Evolutionary conservation across 2,329 filamentous ascomycete species (phyloP), one percentile per base, ranked within the genome.

Genomic region (Pseudohalonectria lignicola): DNA sequence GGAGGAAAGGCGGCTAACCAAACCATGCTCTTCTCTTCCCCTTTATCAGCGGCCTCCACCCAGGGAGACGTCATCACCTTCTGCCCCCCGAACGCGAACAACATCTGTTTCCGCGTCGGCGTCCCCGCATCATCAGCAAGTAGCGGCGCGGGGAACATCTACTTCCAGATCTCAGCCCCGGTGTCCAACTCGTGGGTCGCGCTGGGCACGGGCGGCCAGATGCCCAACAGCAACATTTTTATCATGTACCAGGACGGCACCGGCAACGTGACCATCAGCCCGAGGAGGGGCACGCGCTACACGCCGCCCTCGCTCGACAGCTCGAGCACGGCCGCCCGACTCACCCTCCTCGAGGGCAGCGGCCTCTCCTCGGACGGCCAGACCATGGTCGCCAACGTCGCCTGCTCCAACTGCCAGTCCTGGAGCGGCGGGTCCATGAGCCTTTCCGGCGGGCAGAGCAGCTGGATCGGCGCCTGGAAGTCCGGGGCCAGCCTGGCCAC

Each of bases 181-280:
- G 61, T 62, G 2, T 58, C 56, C 5, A 70, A 70, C 50, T 48
- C 54, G 42, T 82, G 77, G 77, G 63, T 77, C 13, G 70, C 63
- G 8, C 59, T 80, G 15, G 77, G 73, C 21, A 72, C 71, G 23
- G 77, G 77, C 33, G 47, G 49, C 0, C 42, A 45, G 31, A 82
- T 82, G 77, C 30, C 52, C 12, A 69, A 65, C 23, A 54, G 76
- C 36, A 69, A 76, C 51, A 77, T 81, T 41, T 79, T 82, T 50
- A 45, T 82, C 49, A 62, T 80, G 46, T 82, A 82, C 53, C 57
- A 70, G 33, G 64, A 76, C 45, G 72, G 73, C 41, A 45, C 47
- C 4, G 69, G 69, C 43, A 79, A 80, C 49, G 63, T 81, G 18
- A 82, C 77, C 1, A 51, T 81, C 38, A 79, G 75, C 43, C 65